Percentiles rank a stretch among this genome's conserved stretches.
Conservation (phyloP, 2,329 filamentous ascomycete species). For the Trichophyton rubrum region DNA sequence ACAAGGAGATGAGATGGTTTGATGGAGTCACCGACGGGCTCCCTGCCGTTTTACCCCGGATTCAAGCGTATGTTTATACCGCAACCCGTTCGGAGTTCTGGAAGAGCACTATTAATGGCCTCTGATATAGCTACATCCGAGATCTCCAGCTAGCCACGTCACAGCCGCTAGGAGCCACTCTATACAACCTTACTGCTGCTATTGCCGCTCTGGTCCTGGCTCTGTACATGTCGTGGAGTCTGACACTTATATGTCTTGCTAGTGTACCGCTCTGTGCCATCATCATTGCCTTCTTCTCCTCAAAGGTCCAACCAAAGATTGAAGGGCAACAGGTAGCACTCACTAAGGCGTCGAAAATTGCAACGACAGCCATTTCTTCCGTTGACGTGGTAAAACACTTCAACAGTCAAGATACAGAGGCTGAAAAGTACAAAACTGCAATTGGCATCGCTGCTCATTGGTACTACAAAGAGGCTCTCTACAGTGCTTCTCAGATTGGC, state of each 20-base stretch:
- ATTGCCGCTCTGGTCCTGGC: conserved; percentile 57
- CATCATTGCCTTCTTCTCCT: conserved; percentile 48
- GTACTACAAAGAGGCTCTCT: conserved; percentile 56
- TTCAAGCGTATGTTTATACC: conserved; percentile 53
- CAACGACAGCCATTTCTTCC: conserved; percentile 54
- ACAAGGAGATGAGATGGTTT: conserved; percentile 69
- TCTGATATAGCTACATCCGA: conserved; percentile 54
- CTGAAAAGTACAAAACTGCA: conserved; percentile 49
- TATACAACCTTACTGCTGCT: conserved; percentile 53
- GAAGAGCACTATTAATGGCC: background rate
- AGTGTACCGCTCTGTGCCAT: conserved; percentile 56
- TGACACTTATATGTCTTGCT: conserved; percentile 67
- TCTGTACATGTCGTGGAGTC: conserved; percentile 67
- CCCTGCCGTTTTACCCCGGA: conserved; percentile 54
- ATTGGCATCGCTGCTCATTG: conserved; percentile 47
- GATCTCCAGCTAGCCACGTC: conserved; percentile 73
- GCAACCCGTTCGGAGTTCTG: background rate
- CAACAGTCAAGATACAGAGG: conserved; percentile 61
- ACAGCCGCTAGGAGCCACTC: conserved; percentile 60
- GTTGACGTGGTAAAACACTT: conserved; percentile 83
- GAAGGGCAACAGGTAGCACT: conserved; percentile 56
- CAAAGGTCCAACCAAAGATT: conserved; percentile 53
- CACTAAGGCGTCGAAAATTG: conserved; percentile 56
- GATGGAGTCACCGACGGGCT: conserved; percentile 61
- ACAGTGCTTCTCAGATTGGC: conserved; percentile 59